Evolutionary conservation across 1,284 basidiomycete genomes (phyloP).

Genomic region (Melampsora americana): DNA sequence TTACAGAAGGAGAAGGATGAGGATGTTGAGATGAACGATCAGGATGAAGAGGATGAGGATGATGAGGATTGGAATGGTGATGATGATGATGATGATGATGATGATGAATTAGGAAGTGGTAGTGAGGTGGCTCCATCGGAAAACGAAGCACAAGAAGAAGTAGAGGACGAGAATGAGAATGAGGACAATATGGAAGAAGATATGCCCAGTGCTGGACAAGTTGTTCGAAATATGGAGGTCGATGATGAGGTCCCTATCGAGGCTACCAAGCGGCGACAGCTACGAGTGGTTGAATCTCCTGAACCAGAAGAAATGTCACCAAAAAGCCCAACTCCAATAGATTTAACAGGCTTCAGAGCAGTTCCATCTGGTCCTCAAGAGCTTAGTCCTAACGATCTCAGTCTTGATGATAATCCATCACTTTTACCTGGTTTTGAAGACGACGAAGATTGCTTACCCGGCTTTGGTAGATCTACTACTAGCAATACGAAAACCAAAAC

Average conservation of each 20-base stretch:
- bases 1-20: neutral
- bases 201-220: too few species aligned
- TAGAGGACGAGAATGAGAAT: slow-evolving; percentile 27
- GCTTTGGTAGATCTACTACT: neutral
- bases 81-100: neutral
- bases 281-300: neutral
- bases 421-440: neutral
- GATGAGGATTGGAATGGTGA: slow-evolving; percentile 20
- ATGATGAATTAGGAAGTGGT: slow-evolving; percentile 31
- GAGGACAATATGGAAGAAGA: neutral
- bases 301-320: neutral
- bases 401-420: too few species aligned
- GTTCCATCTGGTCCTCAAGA: too few species aligned
- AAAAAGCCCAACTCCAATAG: neutral
- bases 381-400: too few species aligned
- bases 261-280: too few species aligned
- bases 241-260: neutral
- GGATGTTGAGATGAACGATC: neutral
- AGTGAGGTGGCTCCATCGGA: slow-evolving; percentile 5
- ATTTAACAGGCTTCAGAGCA: too few species aligned
- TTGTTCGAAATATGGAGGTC: neutral
- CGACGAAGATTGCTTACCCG: neutral
- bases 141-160: slow-evolving; percentile 3
- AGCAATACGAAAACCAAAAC: neutral
- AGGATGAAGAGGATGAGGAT: neutral